Conservation (phyloP, 169 alveolate species). For the Besnoitia besnoiti region DNA sequence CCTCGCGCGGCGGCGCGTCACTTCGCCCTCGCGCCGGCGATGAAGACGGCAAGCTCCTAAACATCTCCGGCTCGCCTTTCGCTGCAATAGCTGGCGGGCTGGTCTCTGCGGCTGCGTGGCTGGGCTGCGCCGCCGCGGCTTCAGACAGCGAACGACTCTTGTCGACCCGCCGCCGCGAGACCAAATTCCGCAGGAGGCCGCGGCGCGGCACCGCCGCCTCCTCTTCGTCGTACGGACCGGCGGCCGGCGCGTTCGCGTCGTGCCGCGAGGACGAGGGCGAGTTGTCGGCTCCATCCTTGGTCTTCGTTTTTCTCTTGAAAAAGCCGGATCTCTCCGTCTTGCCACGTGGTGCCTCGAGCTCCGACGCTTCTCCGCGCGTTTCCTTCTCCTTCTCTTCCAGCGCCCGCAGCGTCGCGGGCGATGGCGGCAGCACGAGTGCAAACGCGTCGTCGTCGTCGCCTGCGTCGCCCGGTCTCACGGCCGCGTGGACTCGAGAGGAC, state of each 20-base stretch:
- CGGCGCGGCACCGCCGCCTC: neutral
- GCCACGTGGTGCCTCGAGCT: neutral
- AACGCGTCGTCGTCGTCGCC: neutral
- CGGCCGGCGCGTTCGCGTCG: neutral
- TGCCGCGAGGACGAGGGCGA: neutral
- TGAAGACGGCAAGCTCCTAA: too few relatives aligned
- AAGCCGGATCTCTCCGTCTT: neutral
- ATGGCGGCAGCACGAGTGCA: constrained; percentile 9
- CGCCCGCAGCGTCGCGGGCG: constrained; percentile 5
- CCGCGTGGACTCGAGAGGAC: neutral
- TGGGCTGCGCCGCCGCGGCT: neutral
- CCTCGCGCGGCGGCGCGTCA: too few relatives aligned
- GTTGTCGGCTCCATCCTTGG: neutral
- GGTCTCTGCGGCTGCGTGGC: neutral
- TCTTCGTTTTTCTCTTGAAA: neutral
- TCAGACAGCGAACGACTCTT: neutral
- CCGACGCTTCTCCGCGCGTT: neutral
- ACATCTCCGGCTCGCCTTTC: too few relatives aligned
- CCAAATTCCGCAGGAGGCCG: neutral
- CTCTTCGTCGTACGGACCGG: neutral
- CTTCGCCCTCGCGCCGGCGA: too few relatives aligned
- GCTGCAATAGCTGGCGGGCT: too few relatives aligned
- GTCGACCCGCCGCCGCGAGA: neutral
- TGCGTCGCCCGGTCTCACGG: neutral
- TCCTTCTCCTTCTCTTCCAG: neutral